Evolutionary conservation across 768 basidiomycete species (phyloP), one percentile per base, ranked within the genome.

Genomic region (Agaricus sinodeliciosus): DNA sequence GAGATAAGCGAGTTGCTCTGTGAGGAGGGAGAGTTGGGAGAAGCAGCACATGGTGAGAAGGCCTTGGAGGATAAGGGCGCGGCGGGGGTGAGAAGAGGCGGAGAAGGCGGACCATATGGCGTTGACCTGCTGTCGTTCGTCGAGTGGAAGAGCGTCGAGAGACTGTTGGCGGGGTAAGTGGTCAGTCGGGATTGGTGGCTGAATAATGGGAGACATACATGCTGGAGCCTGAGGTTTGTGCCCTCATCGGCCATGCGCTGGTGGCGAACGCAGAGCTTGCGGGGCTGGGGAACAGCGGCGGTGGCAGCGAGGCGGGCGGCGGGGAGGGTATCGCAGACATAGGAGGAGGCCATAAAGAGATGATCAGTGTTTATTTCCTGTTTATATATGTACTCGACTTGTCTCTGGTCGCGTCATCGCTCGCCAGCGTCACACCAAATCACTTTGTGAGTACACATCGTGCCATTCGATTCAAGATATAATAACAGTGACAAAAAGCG

Each of bases 31-130:
- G 26, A 99, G 85, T 63, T 99, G 94, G 43, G 90, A 94, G 74
- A 96, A 97, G 71, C 96, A 98, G 68, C 94, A 98, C 93, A 99
- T 98, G 13, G 96, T 97, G 59, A 99, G 83, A 54, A 99, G 80
- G 37, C 96, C 96, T 62, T 90, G 91, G 45, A 99, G 86, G 65
- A 98, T 97, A 65, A 98, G 83, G 50, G 89, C 91, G 35, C 96
- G 81, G 34, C 90, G 84, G 4, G 87, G 82, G 62, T 97, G 93
- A 0, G 93, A 85, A 1, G 95, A 95, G 0, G 91, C 90, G 16
- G 93, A 95, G 70, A 99, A 99, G 62, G 84, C 92, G 58, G 94
- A 89, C 96, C 96, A 99, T 60, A 98, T 82, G 4, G 87, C 79
- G 62, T 85, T 97, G 66, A 97, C 86, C 27, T 86, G 82, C 65